phyloP scores from a whole-genome alignment of 2,329 filamentous ascomycete species.

The Rhynchosporium secalis region DNA sequence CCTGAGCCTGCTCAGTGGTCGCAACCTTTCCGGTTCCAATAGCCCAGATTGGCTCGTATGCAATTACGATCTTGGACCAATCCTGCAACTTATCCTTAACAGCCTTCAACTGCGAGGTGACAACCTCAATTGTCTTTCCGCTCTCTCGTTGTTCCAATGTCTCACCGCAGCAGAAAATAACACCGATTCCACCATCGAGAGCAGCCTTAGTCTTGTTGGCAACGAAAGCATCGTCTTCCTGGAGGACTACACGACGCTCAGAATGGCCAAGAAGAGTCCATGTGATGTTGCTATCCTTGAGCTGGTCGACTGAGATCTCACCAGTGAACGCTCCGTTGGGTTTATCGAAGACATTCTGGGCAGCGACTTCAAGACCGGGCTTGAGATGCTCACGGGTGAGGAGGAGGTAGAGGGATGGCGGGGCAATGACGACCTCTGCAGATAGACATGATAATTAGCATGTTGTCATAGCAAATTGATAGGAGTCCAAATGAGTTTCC shows the following conservation, averaged over 20 bases:
- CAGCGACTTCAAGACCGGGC: constrained; percentile 77
- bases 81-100: constrained; percentile 77
- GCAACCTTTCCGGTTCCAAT: constrained; percentile 93
- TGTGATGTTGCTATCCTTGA: constrained; percentile 82
- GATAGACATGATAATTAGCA: constrained; percentile 12
- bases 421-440: constrained; percentile 89
- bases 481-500: not conserved
- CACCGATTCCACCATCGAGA: constrained; percentile 79
- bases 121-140: constrained; percentile 80
- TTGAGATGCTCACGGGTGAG: constrained; percentile 78
- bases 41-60: constrained; percentile 99
- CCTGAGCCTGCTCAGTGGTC: constrained; percentile 85
- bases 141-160: constrained; percentile 88
- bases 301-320: constrained; percentile 89
- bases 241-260: constrained; percentile 86
- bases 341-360: constrained; percentile 98
- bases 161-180: constrained; percentile 98
- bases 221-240: constrained; percentile 82
- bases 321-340: constrained; percentile 96
- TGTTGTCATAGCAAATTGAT: constrained; percentile 1
- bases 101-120: constrained; percentile 81
- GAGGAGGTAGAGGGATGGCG: constrained; percentile 86
- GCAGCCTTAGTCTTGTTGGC: constrained; percentile 94
- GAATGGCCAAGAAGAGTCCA: constrained; percentile 95
- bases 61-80: constrained; percentile 93